Evolutionary conservation across 495 filamentous ascomycete species (phyloP).

Genomic region (Aspergillus cavernicola): DNA sequence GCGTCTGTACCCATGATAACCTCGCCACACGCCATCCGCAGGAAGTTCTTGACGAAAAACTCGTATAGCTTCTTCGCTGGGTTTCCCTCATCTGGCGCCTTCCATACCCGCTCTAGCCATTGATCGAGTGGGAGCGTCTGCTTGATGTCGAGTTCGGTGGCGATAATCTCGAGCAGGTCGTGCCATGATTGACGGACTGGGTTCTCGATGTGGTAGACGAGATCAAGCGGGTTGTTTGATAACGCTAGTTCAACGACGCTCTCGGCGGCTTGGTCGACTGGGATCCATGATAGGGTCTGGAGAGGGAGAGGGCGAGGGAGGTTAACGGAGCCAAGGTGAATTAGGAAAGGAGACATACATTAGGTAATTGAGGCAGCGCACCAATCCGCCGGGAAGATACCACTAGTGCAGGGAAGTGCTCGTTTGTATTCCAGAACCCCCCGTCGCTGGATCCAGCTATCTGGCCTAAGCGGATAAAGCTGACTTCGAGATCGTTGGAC

Average conservation of each 20-base stretch:
- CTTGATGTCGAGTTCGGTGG: neutral
- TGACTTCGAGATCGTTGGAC: neutral
- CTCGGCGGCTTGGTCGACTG: neutral
- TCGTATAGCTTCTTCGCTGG: neutral
- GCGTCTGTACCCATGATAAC: neutral
- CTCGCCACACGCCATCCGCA: conserved; percentile 1
- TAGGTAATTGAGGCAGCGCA: conserved; percentile 34
- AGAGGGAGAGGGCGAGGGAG: no score
- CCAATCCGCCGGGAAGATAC: conserved; percentile 41
- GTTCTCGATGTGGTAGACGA: conserved; percentile 7
- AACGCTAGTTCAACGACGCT: neutral
- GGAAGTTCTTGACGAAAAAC: conserved; percentile 1
- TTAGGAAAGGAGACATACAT: conserved; percentile 9
- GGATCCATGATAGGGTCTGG: conserved; percentile 12
- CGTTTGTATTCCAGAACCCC: conserved; percentile 52
- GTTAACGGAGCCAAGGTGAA: neutral
- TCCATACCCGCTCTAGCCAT: neutral
- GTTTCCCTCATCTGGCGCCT: neutral
- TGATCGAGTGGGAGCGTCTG: neutral
- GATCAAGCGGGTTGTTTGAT: neutral
- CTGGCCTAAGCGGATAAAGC: conserved; percentile 42
- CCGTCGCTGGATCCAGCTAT: conserved; percentile 43
- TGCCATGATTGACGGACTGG: conserved; percentile 5
- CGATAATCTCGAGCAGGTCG: neutral
- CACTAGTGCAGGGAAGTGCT: conserved; percentile 35